phyloP scores from a whole-genome alignment of 2,329 filamentous ascomycete species.

The Ascochyta koolunga region DNA sequence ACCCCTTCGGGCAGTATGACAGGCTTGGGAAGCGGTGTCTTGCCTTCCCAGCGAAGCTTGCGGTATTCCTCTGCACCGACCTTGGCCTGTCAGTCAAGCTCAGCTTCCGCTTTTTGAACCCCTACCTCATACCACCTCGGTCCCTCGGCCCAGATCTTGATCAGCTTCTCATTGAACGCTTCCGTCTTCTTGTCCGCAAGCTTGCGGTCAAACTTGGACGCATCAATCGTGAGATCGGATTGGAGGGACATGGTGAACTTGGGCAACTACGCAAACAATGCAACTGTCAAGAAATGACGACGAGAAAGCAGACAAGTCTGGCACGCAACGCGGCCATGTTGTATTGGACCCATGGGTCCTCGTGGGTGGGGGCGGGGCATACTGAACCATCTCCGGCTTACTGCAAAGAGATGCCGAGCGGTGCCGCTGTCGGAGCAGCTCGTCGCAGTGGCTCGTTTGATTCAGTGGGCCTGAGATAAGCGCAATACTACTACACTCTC shows the following conservation, averaged over 20 bases:
- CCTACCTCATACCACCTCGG: conserved; percentile 60
- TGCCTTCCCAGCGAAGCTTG: conserved; percentile 59
- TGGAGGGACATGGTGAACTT: conserved; percentile 31
- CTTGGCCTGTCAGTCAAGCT: conserved; percentile 30
- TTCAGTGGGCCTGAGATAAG: conserved; percentile 11
- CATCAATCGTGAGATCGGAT: conserved; percentile 52
- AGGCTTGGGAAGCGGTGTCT: conserved; percentile 58
- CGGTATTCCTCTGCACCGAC: conserved; percentile 62
- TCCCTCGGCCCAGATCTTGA: conserved; percentile 50
- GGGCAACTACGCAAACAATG: background rate
- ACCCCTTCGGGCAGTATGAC: conserved; percentile 54
- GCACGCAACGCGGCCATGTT: conserved; percentile 4
- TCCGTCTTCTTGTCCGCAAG: conserved; percentile 50
- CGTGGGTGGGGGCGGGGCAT: conserved; percentile 25
- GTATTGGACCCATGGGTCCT: background rate
- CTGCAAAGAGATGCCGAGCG: conserved; percentile 19
- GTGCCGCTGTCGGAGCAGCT: conserved; percentile 5
- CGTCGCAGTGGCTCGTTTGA: background rate
- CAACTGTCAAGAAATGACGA: background rate
- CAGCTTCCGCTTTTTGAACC: too few relatives aligned
- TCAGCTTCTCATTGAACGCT: conserved; percentile 53
- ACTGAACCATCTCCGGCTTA: conserved; percentile 18
- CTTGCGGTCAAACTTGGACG: conserved; percentile 52
- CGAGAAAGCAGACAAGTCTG: background rate
- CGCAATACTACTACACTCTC: background rate